A percentile compares a stretch with the other conserved stretches of the same genome.
Conservation (phyloP, 495 filamentous ascomycete genomes). For the Xylaria scruposa region DNA sequence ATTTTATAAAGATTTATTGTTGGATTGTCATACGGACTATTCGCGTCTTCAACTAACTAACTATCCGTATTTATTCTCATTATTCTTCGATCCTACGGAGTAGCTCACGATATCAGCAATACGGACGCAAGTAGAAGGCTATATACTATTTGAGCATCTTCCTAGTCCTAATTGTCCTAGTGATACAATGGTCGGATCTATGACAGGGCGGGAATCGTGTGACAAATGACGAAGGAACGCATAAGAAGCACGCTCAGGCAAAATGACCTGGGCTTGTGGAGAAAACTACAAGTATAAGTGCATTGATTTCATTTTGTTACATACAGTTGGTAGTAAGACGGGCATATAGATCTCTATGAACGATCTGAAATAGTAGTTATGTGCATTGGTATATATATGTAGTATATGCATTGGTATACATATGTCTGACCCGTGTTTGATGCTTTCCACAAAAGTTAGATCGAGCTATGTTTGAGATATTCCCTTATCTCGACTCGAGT, state of each 20-base stretch:
- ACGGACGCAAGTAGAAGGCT: too few species aligned
- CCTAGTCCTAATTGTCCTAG: background rate
- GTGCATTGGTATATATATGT: background rate
- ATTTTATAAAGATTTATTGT: too few species aligned
- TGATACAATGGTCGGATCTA: background rate
- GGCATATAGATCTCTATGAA: background rate
- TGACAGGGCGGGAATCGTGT: background rate
- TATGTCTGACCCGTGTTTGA: background rate
- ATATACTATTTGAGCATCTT: background rate
- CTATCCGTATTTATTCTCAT: too few species aligned
- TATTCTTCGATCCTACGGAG: too few species aligned
- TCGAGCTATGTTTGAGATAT: background rate
- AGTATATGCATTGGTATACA: background rate
- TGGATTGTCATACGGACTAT: too few species aligned
- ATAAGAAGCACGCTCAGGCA: background rate
- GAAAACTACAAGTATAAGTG: background rate
- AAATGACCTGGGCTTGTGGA: background rate
- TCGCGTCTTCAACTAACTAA: too few species aligned
- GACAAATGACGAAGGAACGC: conserved; percentile 5
- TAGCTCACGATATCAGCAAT: too few species aligned
- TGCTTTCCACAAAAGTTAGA: background rate
- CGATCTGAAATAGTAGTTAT: background rate
- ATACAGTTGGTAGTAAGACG: background rate
- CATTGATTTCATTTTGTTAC: background rate
- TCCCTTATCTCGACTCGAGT: conserved; percentile 13